Percentiles rank a stretch among this genome's conserved stretches.
phyloP scores from a whole-genome alignment of 2,329 filamentous ascomycete species.

The Tympanopsis confertula region DNA sequence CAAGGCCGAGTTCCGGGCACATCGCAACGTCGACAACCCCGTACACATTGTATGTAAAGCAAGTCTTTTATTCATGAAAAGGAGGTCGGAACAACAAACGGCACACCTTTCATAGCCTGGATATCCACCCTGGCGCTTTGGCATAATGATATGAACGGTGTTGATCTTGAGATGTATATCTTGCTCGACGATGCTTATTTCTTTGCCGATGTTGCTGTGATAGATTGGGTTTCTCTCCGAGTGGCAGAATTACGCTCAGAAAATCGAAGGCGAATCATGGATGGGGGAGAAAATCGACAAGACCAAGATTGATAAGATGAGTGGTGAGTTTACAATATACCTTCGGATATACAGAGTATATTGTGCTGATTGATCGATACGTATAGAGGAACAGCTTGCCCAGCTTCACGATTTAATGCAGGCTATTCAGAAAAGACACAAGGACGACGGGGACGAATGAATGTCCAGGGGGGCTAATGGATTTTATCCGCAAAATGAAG shows the following conservation, averaged over 20 bases:
- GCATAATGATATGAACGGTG: too few species aligned
- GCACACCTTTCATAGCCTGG: too few species aligned
- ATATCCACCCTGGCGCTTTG: too few species aligned
- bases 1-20: conserved; percentile 81
- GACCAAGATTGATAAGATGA: conserved; percentile 83
- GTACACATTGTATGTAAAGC: conserved; percentile 63
- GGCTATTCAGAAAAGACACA: conserved; percentile 43
- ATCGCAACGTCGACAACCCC: conserved; percentile 76
- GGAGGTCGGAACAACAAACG: background rate
- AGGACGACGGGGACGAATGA: conserved; percentile 11
- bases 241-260: conserved; percentile 92
- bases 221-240: conserved; percentile 92
- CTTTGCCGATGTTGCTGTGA: background rate
- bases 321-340: conserved; percentile 49
- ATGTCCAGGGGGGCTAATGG: too few species aligned
- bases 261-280: conserved; percentile 81
- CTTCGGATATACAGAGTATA: conserved; percentile 2
- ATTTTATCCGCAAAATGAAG: too few species aligned
- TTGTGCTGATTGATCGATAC: conserved; percentile 5
- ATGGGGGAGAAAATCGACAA: conserved; percentile 73
- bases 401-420: conserved; percentile 93
- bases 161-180: too few species aligned
- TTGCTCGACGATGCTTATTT: too few species aligned
- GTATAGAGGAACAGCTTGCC: conserved; percentile 66
- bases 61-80: background rate